Percentiles rank a stretch among this genome's conserved stretches.
Conservation (phyloP, 2,329 filamentous ascomycete genomes). For the Fusarium equiseti region DNA sequence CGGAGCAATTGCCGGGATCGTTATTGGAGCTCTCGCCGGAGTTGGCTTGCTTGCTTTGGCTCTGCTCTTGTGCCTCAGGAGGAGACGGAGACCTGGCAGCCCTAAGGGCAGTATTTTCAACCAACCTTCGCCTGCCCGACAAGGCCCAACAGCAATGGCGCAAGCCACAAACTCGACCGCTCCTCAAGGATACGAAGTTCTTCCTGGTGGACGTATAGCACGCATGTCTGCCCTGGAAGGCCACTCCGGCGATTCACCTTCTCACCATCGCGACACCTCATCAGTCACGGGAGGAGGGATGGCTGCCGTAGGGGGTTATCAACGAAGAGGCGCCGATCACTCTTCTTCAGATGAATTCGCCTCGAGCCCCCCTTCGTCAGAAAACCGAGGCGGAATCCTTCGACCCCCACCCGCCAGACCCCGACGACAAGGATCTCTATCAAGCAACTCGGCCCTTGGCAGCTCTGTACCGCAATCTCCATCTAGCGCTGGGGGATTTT, state of each 20-base stretch:
- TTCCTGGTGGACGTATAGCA: slow-evolving; percentile 90
- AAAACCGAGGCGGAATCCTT: slow-evolving; percentile 66
- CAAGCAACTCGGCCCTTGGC: slow-evolving; percentile 82
- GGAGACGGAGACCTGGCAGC: slow-evolving; percentile 67
- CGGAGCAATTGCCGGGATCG: slow-evolving; percentile 92
- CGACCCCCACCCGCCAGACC: slow-evolving; percentile 69
- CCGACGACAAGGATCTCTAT: slow-evolving; percentile 88
- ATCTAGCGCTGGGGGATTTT: slow-evolving; percentile 77
- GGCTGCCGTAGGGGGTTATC: slow-evolving; percentile 61
- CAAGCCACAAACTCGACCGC: slow-evolving; percentile 49
- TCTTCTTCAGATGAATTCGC: slow-evolving; percentile 80
- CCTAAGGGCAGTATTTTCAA: slow-evolving; percentile 85
- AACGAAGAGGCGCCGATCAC: slow-evolving; percentile 63
- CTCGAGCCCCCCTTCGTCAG: slow-evolving; percentile 75
- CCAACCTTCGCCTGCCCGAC: slow-evolving; percentile 81
- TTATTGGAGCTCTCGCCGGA: slow-evolving; percentile 82
- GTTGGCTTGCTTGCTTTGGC: slow-evolving; percentile 76
- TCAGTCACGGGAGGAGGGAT: slow-evolving; percentile 56
- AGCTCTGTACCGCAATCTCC: slow-evolving; percentile 80
- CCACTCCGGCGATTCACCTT: slow-evolving; percentile 72
- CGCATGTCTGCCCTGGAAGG: slow-evolving; percentile 95
- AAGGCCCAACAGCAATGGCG: slow-evolving; percentile 57
- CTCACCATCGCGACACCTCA: slow-evolving; percentile 60
- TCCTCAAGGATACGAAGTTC: slow-evolving; percentile 74
- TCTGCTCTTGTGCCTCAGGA: slow-evolving; percentile 73